Evolutionary conservation across 169 alveolate genomes (phyloP).

Genomic region (Toxoplasma gondii): DNA sequence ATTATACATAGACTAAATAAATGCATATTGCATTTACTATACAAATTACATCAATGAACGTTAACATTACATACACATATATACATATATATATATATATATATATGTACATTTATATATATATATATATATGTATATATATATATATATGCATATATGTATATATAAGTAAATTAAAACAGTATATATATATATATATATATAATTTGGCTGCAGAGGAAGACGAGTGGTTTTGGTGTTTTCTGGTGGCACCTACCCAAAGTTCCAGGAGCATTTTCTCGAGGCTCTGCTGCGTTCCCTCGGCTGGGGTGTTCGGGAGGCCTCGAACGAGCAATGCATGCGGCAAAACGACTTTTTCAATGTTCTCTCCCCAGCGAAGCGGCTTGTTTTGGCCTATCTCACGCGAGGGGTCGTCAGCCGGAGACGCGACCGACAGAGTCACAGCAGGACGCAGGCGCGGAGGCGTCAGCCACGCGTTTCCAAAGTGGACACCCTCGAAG

Average conservation of each 20-base stretch:
- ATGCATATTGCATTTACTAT: no score
- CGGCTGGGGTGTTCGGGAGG: background rate
- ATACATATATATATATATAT: no score
- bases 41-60: no score
- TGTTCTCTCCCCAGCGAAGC: slow-evolving; percentile 2
- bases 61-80: no score
- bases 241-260: background rate
- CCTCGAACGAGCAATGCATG: slow-evolving; percentile 17
- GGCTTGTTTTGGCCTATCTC: background rate
- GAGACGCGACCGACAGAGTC: background rate
- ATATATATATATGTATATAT: no score
- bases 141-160: no score
- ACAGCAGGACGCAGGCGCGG: background rate
- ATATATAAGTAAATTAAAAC: no score
- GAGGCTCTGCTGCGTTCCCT: background rate
- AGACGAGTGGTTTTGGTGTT: no score
- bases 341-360: background rate
- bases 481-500: slow-evolving; percentile 16
- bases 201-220: no score
- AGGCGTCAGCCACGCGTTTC: background rate
- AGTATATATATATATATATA: no score
- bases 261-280: background rate
- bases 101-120: no score
- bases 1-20: no score
- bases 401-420: background rate